A percentile compares a stretch with the other conserved stretches of the same genome.
phyloP scores from a whole-genome alignment of 2,329 filamentous ascomycete species.

The Neopestalotiopsis clavispora region DNA sequence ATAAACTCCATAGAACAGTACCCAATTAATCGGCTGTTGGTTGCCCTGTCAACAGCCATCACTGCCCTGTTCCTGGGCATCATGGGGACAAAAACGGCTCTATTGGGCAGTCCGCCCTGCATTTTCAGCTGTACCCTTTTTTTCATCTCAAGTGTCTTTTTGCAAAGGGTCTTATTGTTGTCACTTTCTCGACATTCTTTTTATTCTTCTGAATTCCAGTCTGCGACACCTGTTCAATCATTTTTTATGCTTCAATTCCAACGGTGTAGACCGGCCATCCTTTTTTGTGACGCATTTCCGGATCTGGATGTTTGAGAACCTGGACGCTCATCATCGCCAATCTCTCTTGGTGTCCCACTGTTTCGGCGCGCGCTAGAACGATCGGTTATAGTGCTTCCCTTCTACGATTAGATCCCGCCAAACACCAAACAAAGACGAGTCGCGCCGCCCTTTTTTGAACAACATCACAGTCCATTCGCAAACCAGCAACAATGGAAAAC shows the following conservation, averaged over 20 bases:
- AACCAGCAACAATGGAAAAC: conserved; percentile 74
- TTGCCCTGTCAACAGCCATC: conserved; percentile 12
- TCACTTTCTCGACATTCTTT: conserved; percentile 1
- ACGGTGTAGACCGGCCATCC: neutral
- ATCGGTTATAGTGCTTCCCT: neutral
- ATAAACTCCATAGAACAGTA: neutral
- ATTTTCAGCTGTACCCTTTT: neutral
- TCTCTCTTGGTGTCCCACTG: neutral
- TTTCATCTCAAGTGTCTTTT: neutral
- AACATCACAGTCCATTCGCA: conserved; percentile 11
- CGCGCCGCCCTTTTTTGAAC: conserved; percentile 19
- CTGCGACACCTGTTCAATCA: neutral
- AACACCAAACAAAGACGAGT: neutral
- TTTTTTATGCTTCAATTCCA: neutral
- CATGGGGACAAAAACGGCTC: conserved; percentile 4
- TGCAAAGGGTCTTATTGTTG: neutral
- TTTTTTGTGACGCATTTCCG: neutral
- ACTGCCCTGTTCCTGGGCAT: conserved; percentile 5
- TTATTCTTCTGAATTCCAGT: conserved; percentile 2
- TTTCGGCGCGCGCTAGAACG: neutral
- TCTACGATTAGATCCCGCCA: neutral
- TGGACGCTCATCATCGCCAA: neutral
- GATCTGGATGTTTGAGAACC: neutral
- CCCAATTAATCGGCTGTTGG: neutral
- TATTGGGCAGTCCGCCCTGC: conserved; percentile 3